These are phyloP conservation scores for Neophaeococcomyces aloes DNA, from an alignment of 2,329 filamentous ascomycete genomes.

Conservation along the genomic window DNA sequence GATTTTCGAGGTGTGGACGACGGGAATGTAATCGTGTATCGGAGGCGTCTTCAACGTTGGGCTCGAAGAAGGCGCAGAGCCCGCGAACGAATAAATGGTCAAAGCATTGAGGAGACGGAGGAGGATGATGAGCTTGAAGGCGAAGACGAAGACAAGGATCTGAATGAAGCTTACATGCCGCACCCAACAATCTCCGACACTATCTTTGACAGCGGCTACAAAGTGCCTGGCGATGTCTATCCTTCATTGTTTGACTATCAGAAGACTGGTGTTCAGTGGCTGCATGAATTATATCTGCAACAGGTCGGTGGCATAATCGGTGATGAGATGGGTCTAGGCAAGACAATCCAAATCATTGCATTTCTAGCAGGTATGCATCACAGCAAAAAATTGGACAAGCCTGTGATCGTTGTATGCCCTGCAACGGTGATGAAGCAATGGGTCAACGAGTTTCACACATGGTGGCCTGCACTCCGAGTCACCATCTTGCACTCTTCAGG, in stretches of 20 bases:
- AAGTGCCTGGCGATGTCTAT: slow-evolving; percentile 82
- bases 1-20: slow-evolving; percentile 66
- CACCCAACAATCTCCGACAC: slow-evolving; percentile 74
- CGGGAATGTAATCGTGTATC: slow-evolving; percentile 74
- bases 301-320: slow-evolving; percentile 88
- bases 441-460: slow-evolving; percentile 96
- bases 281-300: slow-evolving; percentile 83
- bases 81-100: slow-evolving; percentile 35
- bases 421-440: slow-evolving; percentile 93
- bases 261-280: slow-evolving; percentile 92
- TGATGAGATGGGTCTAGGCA: slow-evolving; percentile 98
- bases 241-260: slow-evolving; percentile 93
- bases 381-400: slow-evolving; percentile 71
- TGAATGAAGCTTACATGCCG: slow-evolving; percentile 70
- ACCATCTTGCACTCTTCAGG: slow-evolving; percentile 92
- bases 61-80: slow-evolving; percentile 52
- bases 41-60: slow-evolving; percentile 66
- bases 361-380: slow-evolving; percentile 88
- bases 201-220: slow-evolving; percentile 62
- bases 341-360: slow-evolving; percentile 72
- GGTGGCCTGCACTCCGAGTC: slow-evolving; percentile 98
- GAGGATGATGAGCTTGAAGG: slow-evolving; percentile 31
- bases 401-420: slow-evolving; percentile 83
- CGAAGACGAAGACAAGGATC: slow-evolving; percentile 25
- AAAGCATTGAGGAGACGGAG: slow-evolving; percentile 27